Conservation (phyloP, 2,329 filamentous ascomycete species). For the Fusarium illudens region DNA sequence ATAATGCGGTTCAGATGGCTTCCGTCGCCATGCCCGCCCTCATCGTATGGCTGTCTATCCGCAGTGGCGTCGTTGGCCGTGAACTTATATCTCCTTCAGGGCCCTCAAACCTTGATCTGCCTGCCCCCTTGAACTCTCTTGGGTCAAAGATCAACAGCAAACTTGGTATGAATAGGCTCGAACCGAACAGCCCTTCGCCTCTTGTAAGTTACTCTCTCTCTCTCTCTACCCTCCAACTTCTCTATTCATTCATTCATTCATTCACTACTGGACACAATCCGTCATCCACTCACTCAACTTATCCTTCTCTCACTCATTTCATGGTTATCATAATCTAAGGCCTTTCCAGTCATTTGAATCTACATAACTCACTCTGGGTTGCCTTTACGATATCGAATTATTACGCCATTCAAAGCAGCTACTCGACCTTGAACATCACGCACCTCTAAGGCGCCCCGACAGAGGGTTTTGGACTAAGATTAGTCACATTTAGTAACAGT, state of each 20-base stretch:
- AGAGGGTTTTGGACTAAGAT: not conserved
- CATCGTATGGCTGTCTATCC: conserved; percentile 11
- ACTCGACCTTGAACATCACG: not conserved
- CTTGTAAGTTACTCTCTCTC: not conserved
- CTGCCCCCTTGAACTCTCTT: conserved; percentile 3
- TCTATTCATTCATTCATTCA: conserved; percentile 13
- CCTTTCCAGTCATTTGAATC: conserved; percentile 18
- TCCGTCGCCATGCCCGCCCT: conserved; percentile 30
- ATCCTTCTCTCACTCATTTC: conserved; percentile 10
- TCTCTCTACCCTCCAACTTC: conserved; percentile 10
- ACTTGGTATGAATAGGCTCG: conserved; percentile 18
- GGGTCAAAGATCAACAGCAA: conserved; percentile 15
- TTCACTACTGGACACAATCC: conserved; percentile 1
- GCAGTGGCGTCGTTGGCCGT: conserved; percentile 20
- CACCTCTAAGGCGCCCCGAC: not conserved
- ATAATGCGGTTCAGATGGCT: conserved; percentile 14
- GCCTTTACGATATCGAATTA: not conserved
- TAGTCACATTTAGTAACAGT: not conserved
- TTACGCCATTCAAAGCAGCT: not conserved
- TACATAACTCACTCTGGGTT: not conserved
- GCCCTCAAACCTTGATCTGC: conserved; percentile 24
- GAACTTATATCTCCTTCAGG: conserved; percentile 16
- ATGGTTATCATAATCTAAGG: conserved; percentile 10
- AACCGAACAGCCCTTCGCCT: conserved; percentile 14
- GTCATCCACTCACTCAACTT: conserved; percentile 13